Evolutionary conservation across 768 basidiomycete genomes (phyloP), one percentile per base, ranked within the genome.

Genomic region (Podaxis rugospora): DNA sequence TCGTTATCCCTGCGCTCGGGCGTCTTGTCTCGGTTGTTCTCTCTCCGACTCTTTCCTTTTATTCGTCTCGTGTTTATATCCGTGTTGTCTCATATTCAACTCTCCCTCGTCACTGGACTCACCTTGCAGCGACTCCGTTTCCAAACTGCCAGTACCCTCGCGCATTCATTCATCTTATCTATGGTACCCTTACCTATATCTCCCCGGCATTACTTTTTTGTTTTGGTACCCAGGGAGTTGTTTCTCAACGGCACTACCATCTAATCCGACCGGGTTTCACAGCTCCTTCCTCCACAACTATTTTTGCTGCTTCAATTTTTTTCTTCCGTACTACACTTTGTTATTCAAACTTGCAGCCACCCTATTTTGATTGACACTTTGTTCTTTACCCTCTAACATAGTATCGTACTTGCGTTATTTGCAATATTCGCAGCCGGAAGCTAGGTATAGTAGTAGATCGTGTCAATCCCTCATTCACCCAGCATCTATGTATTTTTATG

Each of bases 361-460:
- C n/a, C 32, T 37, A 36, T 44, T 57, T 44, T 62, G 40, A 42
- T 60, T 57, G 23, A 27, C 40, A 32, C 32, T 46, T 36, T 23
- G 50, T 51, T 28, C 23, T 57, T 27, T 21, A 46, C 23, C 47
- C 52, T 59, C 49, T 66, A 57, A 66, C 56, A 62, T 66, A 63
- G 59, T 79, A 78, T 64, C 64, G 62, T 80, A 80, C 75, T 76
- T 67, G 74, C 68, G 67, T 70, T 80, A 79, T 77, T 81, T 76
- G 73, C 75, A 72, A 71, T 71, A 73, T 71, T 72, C 67, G 67
- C 69, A 71, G 74, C 77, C 74, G 79, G 77, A 76, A 75, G 72
- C 71, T 76, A 78, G 77, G 74, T 76, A 76, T 77, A 75, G 71
- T 73, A 78, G 76, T 78, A 80, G 77, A 80, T 72, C 77, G 27